These are phyloP conservation scores for Acanthamoeba castellanii DNA, from an alignment of 208 protist species.

Conservation along the genomic window DNA sequence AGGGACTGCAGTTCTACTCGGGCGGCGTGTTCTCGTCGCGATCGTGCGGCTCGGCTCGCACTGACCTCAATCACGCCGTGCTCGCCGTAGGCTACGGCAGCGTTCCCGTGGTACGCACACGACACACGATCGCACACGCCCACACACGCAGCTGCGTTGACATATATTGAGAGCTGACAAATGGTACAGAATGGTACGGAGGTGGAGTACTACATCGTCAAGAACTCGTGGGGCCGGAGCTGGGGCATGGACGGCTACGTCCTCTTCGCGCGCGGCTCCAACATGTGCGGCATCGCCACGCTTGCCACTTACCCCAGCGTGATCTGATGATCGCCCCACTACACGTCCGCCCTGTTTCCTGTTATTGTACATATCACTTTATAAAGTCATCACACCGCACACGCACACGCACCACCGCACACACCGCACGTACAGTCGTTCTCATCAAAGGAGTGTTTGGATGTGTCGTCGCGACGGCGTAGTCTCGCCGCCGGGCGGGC, in stretches of 20 bases:
- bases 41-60: conserved; percentile 77
- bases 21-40: conserved; percentile 87
- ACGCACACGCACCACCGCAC: too few relatives aligned
- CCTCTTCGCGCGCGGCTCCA: conserved; percentile 83
- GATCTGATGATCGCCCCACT: too few relatives aligned
- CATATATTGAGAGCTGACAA: too few relatives aligned
- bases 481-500: too few relatives aligned
- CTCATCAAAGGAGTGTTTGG: too few relatives aligned
- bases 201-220: conserved; percentile 93
- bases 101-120: not conserved
- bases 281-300: conserved; percentile 75
- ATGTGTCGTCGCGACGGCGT: too few relatives aligned
- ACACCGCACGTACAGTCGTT: too few relatives aligned
- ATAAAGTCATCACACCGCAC: too few relatives aligned
- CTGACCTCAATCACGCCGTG: conserved; percentile 88
- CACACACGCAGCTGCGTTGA: not conserved
- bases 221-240: conserved; percentile 91
- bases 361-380: too few relatives aligned
- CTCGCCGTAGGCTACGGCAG: conserved; percentile 90
- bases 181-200: conserved; percentile 25
- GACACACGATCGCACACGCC: not conserved
- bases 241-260: conserved; percentile 92
- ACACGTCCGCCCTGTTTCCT: too few relatives aligned
- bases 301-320: not conserved
- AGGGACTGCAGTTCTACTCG: conserved; percentile 86